Evolutionary conservation across 2,329 filamentous ascomycete species (phyloP), one percentile per base, ranked within the genome.

Genomic region (Chaetomium strumarium): DNA sequence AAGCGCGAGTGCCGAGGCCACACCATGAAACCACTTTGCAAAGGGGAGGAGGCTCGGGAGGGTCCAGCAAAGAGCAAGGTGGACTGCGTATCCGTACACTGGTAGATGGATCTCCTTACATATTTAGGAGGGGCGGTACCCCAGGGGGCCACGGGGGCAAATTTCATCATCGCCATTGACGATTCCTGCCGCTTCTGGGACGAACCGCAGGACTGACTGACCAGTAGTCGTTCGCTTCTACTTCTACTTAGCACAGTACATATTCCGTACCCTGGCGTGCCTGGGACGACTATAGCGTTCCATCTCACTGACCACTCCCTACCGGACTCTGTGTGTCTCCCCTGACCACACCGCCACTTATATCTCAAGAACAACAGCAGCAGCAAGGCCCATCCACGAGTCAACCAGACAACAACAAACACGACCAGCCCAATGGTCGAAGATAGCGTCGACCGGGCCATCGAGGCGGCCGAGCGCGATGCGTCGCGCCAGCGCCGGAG

Each of bases 381-480:
- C 20, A 20, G 33, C 14, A 7, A 40, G 13, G 36, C n/a, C n/a
- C n/a, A 24, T 31, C 24, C n/a, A 46, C 5, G 12, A 38, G 16
- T 36, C 13, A 20, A 16, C 31, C 45, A 37, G 10, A 37, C 17
- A 29, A 38, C 24, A n/a, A 55, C 45, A 39, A 24, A 41, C 24
- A 43, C 3, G 34, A 10, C 31, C 3, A 31, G 3, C 52, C 62
- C 58, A 53, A 72, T 73, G 69, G 54, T 63, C 12, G 73, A 78
- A 69, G 72, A 83, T 65, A 70, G 72, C 55, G 70, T 80, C 60
- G 81, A 85, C 64, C 72, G 71, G 54, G 74, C 78, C 57, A 66
- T 85, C 62, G 66, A 71, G 56, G 70, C 67, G 33, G 77, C 78
- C 39, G 83, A 86, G 68, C 69, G 66, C 53, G 77, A 78, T 59